A percentile compares a stretch with the other conserved stretches of the same genome.
phyloP scores from a whole-genome alignment of 805 yeast genomes.

The Pichia occidentalis region DNA sequence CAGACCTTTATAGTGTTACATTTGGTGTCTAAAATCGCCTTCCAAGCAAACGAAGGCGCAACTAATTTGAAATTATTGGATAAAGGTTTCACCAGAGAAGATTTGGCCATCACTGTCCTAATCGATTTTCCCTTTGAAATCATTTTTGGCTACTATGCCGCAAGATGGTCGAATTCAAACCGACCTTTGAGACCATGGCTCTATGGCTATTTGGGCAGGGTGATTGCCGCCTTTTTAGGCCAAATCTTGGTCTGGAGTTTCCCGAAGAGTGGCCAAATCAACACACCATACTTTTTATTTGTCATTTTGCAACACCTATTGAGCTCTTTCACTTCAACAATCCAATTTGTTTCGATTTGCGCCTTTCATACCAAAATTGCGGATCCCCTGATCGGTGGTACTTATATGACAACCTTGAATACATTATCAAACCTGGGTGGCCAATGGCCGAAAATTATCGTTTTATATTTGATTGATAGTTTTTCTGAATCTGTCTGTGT shows the following conservation, averaged over 20 bases:
- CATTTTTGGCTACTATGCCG: conserved; percentile 91
- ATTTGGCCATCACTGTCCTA: conserved; percentile 82
- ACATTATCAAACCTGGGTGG: conserved; percentile 93
- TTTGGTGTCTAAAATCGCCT: conserved; percentile 79
- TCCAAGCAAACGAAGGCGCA: conserved; percentile 94
- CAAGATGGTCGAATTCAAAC: conserved; percentile 82
- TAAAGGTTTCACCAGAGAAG: conserved; percentile 89
- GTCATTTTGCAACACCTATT: conserved; percentile 78
- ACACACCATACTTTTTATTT: conserved; percentile 51
- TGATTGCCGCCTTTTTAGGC: conserved; percentile 69
- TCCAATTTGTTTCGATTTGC: conserved; percentile 89
- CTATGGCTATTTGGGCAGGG: conserved; percentile 75
- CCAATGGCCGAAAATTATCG: conserved; percentile 90
- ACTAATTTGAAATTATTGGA: conserved; percentile 88
- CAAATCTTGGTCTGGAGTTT: conserved; percentile 65
- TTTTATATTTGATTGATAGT: conserved; percentile 72
- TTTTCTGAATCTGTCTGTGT: conserved; percentile 63
- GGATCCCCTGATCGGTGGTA: conserved; percentile 94
- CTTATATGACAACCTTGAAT: conserved; percentile 94
- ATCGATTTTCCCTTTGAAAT: conserved; percentile 96
- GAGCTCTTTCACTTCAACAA: conserved; percentile 88
- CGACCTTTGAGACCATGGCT: conserved; percentile 85
- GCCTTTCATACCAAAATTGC: conserved; percentile 95
- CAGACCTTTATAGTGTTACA: conserved; percentile 70
- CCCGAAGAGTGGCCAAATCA: conserved; percentile 50